A percentile compares a stretch with the other conserved stretches of the same genome.
phyloP scores from a whole-genome alignment of 805 yeast genomes.

The Candida silvicultrix region DNA sequence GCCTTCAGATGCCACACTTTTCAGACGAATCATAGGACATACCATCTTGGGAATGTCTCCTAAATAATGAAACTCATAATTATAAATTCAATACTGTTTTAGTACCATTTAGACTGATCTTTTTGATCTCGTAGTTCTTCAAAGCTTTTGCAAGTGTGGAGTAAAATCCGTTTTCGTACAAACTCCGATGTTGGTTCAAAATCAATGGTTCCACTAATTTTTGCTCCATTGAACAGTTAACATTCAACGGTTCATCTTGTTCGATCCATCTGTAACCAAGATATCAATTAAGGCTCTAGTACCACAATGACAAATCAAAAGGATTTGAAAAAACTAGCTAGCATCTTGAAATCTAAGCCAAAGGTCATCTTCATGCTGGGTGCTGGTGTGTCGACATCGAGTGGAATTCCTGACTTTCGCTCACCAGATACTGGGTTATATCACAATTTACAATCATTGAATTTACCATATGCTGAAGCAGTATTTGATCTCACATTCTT shows the following conservation, averaged over 20 bases:
- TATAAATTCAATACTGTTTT: too few relatives aligned
- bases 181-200: too few relatives aligned
- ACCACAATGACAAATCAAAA: neutral
- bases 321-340: neutral
- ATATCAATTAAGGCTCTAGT: too few relatives aligned
- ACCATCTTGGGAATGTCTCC: slow-evolving; percentile 9
- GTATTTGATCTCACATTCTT: slow-evolving; percentile 89
- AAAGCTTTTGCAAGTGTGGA: too few relatives aligned
- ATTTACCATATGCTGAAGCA: slow-evolving; percentile 91
- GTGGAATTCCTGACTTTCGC: slow-evolving; percentile 95
- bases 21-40: slow-evolving; percentile 45
- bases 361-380: slow-evolving; percentile 71
- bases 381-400: slow-evolving; percentile 90
- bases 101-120: too few relatives aligned
- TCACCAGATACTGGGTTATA: slow-evolving; percentile 88
- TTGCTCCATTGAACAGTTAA: too few relatives aligned
- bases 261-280: too few relatives aligned
- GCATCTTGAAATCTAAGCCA: neutral
- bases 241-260: too few relatives aligned
- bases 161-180: too few relatives aligned
- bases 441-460: slow-evolving; percentile 64
- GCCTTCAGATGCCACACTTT: slow-evolving; percentile 60
- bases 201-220: too few relatives aligned
- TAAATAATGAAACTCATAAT: neutral
- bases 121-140: too few relatives aligned